Evolutionary conservation across 257 asterid genomes (phyloP), one percentile per base, ranked within the genome.

Genomic region (Verbascum thapsus): DNA sequence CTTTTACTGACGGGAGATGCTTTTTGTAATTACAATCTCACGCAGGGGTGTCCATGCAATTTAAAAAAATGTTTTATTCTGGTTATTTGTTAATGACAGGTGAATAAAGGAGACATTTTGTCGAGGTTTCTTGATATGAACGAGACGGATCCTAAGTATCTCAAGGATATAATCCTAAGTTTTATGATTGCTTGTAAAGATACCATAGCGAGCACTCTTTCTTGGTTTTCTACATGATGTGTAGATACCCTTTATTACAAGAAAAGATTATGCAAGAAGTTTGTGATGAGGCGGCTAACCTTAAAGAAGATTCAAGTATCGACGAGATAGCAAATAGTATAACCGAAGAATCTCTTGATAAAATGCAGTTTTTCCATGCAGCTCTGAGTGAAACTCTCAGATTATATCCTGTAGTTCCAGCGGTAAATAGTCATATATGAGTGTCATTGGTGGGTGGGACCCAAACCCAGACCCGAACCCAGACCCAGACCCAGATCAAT

Each of bases 121-220:
- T 76, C 92, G 2, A 80, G 90, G 68, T 84, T 87, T 59, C 71
- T 87, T 16, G 73, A 74, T 54, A 73, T 65, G 80, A 78, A 75
- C 5, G 85, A 84, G 48, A 87, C 83, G 7, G 80, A 84, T 74
- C 84, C 88, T 3, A 81, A 80, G 74, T 84, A 84, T 72, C 71
- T 82, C 10, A 80, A 79, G 72, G 92, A 87, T 32, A 87, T 87
- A 63, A 82, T 82, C 19, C 82, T 87, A 6, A 84, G 90, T 69
- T 84, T 87, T 69, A 84, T 87, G 32, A 82, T 84, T 70, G 95
- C 92, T 45, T 92, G 95, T 20, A 87, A 87, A 67, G 92, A 87
- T 60, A 78, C 92, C 13, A 80, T 92, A 42, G 90, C 90, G 0
- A 80, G 78, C 53, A 75, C 88, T 15, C 92, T 87, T 40, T 77